Percentiles rank a stretch among this genome's conserved stretches.
Evolutionary conservation across 305 asterid genomes (phyloP).

Genomic region (Fraxinus angustifolia): DNA sequence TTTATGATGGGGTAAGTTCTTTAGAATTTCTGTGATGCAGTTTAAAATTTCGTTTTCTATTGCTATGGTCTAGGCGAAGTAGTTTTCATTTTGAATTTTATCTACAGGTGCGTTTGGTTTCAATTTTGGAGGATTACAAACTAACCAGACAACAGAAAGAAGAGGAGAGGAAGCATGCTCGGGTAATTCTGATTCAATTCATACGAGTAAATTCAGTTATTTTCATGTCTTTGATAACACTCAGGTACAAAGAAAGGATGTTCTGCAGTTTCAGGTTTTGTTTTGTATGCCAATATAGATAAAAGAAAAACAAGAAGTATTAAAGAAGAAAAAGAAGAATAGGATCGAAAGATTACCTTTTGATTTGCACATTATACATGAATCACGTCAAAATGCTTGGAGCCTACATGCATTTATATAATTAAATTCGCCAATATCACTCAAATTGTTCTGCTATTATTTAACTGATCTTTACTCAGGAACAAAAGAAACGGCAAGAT

Average conservation of each 20-base stretch:
- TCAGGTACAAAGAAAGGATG: neutral
- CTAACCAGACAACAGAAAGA: conserved; percentile 69
- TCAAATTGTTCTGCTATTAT: conserved; percentile 21
- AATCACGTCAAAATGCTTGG: neutral
- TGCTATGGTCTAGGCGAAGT: neutral
- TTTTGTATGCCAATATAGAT: neutral
- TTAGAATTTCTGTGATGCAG: neutral
- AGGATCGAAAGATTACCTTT: neutral
- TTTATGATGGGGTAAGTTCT: conserved; percentile 83
- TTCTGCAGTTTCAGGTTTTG: neutral
- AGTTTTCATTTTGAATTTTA: conserved; percentile 2
- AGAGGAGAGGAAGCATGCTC: conserved; percentile 72
- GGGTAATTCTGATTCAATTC: conserved; percentile 44
- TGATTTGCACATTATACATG: neutral
- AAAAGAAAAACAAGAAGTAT: neutral
- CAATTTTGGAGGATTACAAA: conserved; percentile 86
- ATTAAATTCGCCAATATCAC: neutral
- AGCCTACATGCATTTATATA: neutral
- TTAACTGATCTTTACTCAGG: conserved; percentile 37
- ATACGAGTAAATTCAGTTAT: neutral
- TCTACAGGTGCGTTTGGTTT: conserved; percentile 75
- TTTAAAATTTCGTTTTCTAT: conserved; percentile 13
- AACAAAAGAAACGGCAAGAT: conserved; percentile 80
- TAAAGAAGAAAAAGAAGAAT: neutral
- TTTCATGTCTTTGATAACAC: neutral